Evolutionary conservation across 139 green algal species (phyloP), one percentile per base, ranked within the genome.

Genomic region (Yamagishiella unicocca): DNA sequence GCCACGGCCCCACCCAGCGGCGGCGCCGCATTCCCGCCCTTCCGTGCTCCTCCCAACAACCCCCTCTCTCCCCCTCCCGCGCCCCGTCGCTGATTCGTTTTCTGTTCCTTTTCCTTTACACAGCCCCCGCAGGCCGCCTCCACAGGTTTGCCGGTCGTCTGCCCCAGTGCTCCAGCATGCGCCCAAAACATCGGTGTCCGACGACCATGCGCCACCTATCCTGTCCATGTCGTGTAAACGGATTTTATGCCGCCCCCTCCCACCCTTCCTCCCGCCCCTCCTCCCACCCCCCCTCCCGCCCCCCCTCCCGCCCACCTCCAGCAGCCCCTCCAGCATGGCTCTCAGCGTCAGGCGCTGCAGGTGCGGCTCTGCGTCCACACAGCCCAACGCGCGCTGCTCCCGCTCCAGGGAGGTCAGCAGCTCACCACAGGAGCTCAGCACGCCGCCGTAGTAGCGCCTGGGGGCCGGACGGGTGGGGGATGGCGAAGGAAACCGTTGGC

Each of bases 381-480:
- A 46, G 29, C 80, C 80, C 62, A 14, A 12, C 27, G 1, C 7
- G 1, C 1, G 64, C 62, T 54, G 43, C 29, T 68, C 31, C 17
- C 4, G 31, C 14, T 80, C 82, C 50, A 71, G 35, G 4, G 33
- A 31, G 21, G 29, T 22, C 67, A 87, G 67, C 82, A 87, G 66
- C 67, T 80, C 67, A 24, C 67, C 67, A 1, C 35, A 46, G 24
- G 46, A 12, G 4, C 7, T 21, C 82, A 79, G 25, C 68, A 87
- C 67, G 12, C 66, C 66, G 45, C 82, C 33, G 53, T 61, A 87
- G 45, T 87, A 87, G 50, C 66, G 67, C 82, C 82, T 87, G 45
- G 3, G 25, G 72, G n/a, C 27, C 29, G 42, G 22, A 37, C 7
- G 4, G 67, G 45, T 55, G 73, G 46, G 0, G n/a, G 50, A 35